Conservation (phyloP, 345 rosid genomes). For the Acer campestre region DNA sequence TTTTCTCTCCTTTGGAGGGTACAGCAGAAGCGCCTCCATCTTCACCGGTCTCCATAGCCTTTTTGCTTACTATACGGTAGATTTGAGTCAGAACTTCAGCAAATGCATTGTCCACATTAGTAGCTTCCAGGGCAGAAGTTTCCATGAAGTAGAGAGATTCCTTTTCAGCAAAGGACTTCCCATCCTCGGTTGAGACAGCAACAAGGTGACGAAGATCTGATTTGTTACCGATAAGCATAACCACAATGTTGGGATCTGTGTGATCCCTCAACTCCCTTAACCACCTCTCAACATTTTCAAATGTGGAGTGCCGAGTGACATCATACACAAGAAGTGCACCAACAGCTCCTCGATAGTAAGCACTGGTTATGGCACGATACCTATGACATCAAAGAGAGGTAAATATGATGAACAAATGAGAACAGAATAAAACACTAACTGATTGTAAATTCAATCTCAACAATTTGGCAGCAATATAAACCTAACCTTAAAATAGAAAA, state of each 20-base stretch:
- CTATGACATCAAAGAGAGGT: slow-evolving; percentile 31
- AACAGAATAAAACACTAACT: neutral
- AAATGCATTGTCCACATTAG: slow-evolving; percentile 86
- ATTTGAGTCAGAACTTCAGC: slow-evolving; percentile 91
- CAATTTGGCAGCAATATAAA: neutral
- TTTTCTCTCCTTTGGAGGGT: slow-evolving; percentile 86
- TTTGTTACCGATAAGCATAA: slow-evolving; percentile 89
- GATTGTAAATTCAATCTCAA: neutral
- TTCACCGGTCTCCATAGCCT: slow-evolving; percentile 76
- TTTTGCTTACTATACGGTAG: slow-evolving; percentile 79
- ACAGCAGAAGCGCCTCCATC: slow-evolving; percentile 51
- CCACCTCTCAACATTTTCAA: slow-evolving; percentile 92
- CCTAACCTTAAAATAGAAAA: neutral
- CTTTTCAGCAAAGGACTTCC: slow-evolving; percentile 74
- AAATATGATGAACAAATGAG: neutral
- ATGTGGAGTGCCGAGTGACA: slow-evolving; percentile 86
- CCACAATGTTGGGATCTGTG: slow-evolving; percentile 90
- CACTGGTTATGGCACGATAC: slow-evolving; percentile 96
- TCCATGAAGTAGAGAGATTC: slow-evolving; percentile 94
- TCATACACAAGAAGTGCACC: slow-evolving; percentile 91
- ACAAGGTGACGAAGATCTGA: slow-evolving; percentile 93
- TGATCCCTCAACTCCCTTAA: slow-evolving; percentile 90
- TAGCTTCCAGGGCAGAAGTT: slow-evolving; percentile 87
- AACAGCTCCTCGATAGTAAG: slow-evolving; percentile 92
- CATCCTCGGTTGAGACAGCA: slow-evolving; percentile 85